Base-by-base conservation (phyloP, 2,329 filamentous ascomycete species). In the Aspergillus sclerotialis region DNA sequence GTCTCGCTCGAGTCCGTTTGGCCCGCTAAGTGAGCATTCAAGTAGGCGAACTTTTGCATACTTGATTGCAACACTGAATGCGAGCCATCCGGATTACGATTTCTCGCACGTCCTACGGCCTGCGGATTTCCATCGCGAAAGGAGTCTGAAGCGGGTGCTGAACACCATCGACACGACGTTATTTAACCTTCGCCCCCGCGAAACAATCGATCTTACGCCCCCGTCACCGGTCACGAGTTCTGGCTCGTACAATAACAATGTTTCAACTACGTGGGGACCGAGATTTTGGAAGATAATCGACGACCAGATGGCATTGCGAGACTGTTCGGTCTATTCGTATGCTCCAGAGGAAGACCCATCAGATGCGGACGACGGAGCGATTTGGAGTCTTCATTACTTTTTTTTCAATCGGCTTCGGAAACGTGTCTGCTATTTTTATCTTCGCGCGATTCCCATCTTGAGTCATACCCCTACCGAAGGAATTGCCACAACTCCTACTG, bases 381-480 rank as follows among this genome's bases (percentile, higher is more conserved):
- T 98, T 43, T 98, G 90, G 90, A 88, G 85, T 32, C 73, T 89
- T 43, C 89, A 96, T 60, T 95, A 94, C 63, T 94, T 98, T 69
- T 94, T 96, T 62, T 96, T 95, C 74, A 95, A 94, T 70, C 90
- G 90, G 53, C 72, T 80, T 16, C 75, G 82, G 55, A 96, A 96
- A 68, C 80, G 92, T 27, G 90, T 98, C 12, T 89, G 87, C 40
- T 98, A 98, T 58, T 68, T 98, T 29, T 93, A 95, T 54, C 76
- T 95, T 29, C 82, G 90, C 41, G 89, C 86, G n/a, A 78, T 95
- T 29, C 68, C 66, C n/a, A 66, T 68, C 6, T 55, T 90, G 78
- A 38, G 82, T 82, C 48, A 80, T 84, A 53, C 84, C 70, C 44
- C 78, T 72, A 57, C 82, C 73, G 29, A 69, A 36, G 57, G 56